Evolutionary conservation across 106 monocot genomes (phyloP), one percentile per base, ranked within the genome.

Genomic region (Dendrobium officinale): DNA sequence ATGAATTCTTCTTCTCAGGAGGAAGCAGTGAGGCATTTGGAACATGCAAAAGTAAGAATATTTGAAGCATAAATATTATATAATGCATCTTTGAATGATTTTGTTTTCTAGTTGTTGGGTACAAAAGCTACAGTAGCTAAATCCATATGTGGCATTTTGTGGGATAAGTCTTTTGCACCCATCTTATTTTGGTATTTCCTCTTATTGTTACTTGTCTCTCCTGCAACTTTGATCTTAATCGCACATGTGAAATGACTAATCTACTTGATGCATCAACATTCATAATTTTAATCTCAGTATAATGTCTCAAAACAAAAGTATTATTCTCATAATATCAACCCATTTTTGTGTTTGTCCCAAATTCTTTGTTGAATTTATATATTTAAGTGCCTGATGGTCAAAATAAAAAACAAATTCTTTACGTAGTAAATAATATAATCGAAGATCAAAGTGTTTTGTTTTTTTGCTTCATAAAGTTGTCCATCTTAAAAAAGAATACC

Each of bases 1-100:
- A 89, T 94, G 92, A 94, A 97, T 89, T 94, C 94, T 24, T 85
- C 83, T 76, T 89, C 92, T 79, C 97, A 86, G 79, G 97, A 91
- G 55, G 97, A 97, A 84, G 94, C 97, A 79, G 80, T 94, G 67
- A 94, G 88, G 55, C 90, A 97, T 89, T 89, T 97, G 81, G 87
- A 88, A 51, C 81, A 89, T 89, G 90, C 97, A 27, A 92, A 92
- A 84, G 97, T 97, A 91, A 68, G 24, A 76, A 76, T 76, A 8
- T 49, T 76, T 76, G 17, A 42, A 19, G 42, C 73, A 6, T 73
- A 33, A 20, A 15, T 70, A 15, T 70, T 70, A 70, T 16, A 70
- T 70, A 15, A 26, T 37, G 4, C 31, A 70, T 27, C 9, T 70
- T 9, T 29, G 31, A 15, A 13, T 64, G 20, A 22, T 70, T 70